Evolutionary conservation across 164 flowering plant species (phyloP), one percentile per base, ranked within the genome.

Genomic region (Annona cherimola): DNA sequence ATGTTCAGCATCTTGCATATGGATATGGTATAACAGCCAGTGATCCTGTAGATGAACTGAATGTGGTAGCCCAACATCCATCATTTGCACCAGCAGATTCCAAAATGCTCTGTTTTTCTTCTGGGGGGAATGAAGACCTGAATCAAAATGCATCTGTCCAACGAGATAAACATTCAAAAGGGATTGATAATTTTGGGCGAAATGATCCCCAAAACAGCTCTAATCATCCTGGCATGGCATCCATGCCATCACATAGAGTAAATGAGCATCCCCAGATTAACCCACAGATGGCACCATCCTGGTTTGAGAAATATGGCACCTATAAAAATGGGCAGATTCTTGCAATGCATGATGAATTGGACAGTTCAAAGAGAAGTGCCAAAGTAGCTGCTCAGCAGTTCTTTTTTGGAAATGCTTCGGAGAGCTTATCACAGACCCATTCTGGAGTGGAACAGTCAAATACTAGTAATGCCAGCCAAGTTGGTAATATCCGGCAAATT

Each of bases 231-330:
- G 71, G 19, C 79, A 61, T 76, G 61, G 26, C 76, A 66, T 73
- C 88, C 77, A 60, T 61, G 77, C 40, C 35, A 39, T 55, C 69
- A 40, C 67, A 40, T 55, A 57, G 73, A 69, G 69, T 66, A 70
- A 50, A 76, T 73, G 90, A 83, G 61, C 80, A 80, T 74, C 39
- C 84, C 55, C 81, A 81, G 65, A 74, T 89, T 68, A 86, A 83
- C 82, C 92, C 89, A 14, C 92, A 81, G 82, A 92, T 90, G 96
- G 93, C 96, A 26, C 96, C 96, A 60, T 82, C 90, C 60, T 94
- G 98, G 96, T 90, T 92, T 88, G 89, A 84, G 72, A 91, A 82
- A 70, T 88, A 81, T 81, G 97, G 95, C 67, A 81, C 82, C 26
- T 83, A 87, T 45, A 92, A 83, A 83, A 89, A 84, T 77, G 94